These are phyloP conservation scores for Sclerotinia glacialis DNA, from an alignment of 2,329 filamentous ascomycete species.

Conservation along the genomic window DNA sequence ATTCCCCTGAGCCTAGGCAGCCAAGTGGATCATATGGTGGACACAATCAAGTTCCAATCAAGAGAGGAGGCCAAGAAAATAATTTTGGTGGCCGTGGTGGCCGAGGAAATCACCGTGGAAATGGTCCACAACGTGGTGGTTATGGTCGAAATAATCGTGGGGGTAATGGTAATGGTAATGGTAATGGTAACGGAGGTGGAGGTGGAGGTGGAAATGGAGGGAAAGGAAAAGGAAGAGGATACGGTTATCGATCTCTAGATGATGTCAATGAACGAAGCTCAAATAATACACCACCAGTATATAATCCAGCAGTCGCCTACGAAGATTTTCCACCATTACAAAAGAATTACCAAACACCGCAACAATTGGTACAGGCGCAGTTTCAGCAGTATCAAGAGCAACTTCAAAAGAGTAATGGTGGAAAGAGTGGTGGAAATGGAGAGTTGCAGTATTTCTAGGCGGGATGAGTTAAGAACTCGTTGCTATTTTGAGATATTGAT, in stretches of 20 bases:
- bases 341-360: slow-evolving; percentile 38
- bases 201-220: slow-evolving; percentile 44
- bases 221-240: slow-evolving; percentile 47
- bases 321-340: slow-evolving; percentile 41
- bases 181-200: slow-evolving; percentile 31
- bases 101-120: slow-evolving; percentile 42
- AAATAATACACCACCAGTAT: slow-evolving; percentile 39
- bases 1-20: slow-evolving; percentile 48
- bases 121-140: slow-evolving; percentile 43
- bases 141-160: slow-evolving; percentile 31
- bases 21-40: slow-evolving; percentile 33
- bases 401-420: slow-evolving; percentile 35
- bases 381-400: slow-evolving; percentile 38
- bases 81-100: slow-evolving; percentile 37
- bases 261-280: slow-evolving; percentile 54
- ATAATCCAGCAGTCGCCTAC: slow-evolving; percentile 38
- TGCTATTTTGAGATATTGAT: slow-evolving; percentile 1
- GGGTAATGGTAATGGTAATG: slow-evolving; percentile 31
- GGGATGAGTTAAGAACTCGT: neutral
- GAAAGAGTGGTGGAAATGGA: slow-evolving; percentile 26
- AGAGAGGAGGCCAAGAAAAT: slow-evolving; percentile 36
- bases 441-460: slow-evolving; percentile 37
- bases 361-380: slow-evolving; percentile 38
- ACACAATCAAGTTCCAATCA: slow-evolving; percentile 39
- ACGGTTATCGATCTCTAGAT: slow-evolving; percentile 65